Conservation (phyloP, 129 eudicot genomes). For the Cynara cardunculus region DNA sequence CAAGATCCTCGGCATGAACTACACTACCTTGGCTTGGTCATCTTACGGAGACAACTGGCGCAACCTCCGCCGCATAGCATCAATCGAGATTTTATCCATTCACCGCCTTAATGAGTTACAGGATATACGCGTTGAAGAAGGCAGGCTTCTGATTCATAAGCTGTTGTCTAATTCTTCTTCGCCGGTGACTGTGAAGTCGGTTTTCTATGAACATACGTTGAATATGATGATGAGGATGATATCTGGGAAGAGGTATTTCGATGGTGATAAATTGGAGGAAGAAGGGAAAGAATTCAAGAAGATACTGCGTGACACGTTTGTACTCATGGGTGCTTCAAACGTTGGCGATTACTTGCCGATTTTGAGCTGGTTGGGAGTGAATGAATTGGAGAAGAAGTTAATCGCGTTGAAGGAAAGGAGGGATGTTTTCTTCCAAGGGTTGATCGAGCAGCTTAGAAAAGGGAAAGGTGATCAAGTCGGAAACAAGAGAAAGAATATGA, state of each 20-base stretch:
- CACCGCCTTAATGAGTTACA: constrained; percentile 30
- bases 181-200: constrained; percentile 27
- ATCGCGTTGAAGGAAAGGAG: constrained; percentile 27
- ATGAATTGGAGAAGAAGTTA: constrained; percentile 27
- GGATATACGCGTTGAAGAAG: constrained; percentile 33
- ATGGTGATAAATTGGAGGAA: constrained; percentile 29
- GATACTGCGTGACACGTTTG: constrained; percentile 28
- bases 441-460: constrained; percentile 33
- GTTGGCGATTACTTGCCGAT: constrained; percentile 51
- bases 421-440: constrained; percentile 44
- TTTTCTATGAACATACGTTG: constrained; percentile 37
- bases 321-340: constrained; percentile 23
- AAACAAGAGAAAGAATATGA: constrained; percentile 35
- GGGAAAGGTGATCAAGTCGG: background rate
- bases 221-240: constrained; percentile 72
- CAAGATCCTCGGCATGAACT: constrained; percentile 50
- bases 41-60: constrained; percentile 63
- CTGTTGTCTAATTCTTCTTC: background rate
- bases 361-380: constrained; percentile 35
- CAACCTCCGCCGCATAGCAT: constrained; percentile 45
- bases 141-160: background rate
- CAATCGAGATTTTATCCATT: constrained; percentile 37
- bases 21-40: constrained; percentile 42
- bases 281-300: constrained; percentile 43
- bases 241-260: constrained; percentile 44